Conservation (phyloP, 208 protist species). For the Blechomonas ayalai region DNA sequence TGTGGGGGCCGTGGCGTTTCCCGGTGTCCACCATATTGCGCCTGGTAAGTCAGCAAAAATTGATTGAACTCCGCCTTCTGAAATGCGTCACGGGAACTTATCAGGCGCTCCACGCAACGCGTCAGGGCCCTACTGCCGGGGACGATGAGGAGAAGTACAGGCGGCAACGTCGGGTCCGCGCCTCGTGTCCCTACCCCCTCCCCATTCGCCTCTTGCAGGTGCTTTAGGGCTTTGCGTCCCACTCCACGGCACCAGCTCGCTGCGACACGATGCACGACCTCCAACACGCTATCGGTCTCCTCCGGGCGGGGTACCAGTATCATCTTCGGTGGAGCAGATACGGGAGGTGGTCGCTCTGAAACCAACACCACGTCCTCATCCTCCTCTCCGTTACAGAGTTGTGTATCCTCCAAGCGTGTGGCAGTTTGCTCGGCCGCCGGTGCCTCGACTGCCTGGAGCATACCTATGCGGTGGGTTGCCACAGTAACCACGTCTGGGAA, state of each 20-base stretch:
- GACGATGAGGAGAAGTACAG: slow-evolving; percentile 35
- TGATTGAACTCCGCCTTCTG: slow-evolving; percentile 45
- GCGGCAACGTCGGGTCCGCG: background rate
- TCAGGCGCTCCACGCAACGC: slow-evolving; percentile 47
- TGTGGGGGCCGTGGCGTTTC: background rate
- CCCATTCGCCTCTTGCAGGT: background rate
- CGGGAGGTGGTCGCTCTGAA: background rate
- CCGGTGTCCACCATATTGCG: slow-evolving; percentile 28
- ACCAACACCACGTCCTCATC: slow-evolving; percentile 18
- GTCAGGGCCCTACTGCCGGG: slow-evolving; percentile 24
- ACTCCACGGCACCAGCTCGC: slow-evolving; percentile 40
- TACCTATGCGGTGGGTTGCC: slow-evolving; percentile 61
- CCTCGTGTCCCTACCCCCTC: background rate
- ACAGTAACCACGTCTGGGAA: slow-evolving; percentile 65
- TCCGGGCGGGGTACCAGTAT: slow-evolving; percentile 39
- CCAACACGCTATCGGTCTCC: slow-evolving; percentile 49
- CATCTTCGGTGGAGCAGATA: background rate
- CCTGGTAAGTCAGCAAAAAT: slow-evolving; percentile 52
- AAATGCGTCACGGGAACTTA: slow-evolving; percentile 39
- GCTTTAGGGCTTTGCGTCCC: slow-evolving; percentile 1
- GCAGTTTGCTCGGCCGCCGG: background rate
- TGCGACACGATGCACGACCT: slow-evolving; percentile 41
- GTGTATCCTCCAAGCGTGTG: slow-evolving; percentile 4
- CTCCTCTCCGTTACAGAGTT: no score
- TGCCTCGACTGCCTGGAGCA: slow-evolving; percentile 10